Base-by-base conservation (phyloP, 352 stramenopile genomes). In the Phytopythium aichiense region DNA sequence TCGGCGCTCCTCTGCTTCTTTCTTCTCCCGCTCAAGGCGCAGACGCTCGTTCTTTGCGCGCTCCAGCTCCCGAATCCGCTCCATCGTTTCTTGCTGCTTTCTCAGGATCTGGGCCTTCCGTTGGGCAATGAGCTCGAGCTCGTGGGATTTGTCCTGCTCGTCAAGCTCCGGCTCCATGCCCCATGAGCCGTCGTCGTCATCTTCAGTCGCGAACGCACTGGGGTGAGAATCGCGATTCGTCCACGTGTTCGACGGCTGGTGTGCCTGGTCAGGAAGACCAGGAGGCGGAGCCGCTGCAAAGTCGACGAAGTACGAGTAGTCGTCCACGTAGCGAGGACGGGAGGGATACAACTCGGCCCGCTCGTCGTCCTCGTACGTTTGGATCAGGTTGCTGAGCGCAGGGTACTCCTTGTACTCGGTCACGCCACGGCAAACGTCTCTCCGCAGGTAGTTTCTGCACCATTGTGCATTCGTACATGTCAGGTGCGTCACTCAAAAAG, bases 361-460 rank as follows among this genome's bases (percentile, higher is more conserved):
- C 63, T 95, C 87, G 45, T 70, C 65, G 1, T 45, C 49, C 61
- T 95, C 87, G 2, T 70, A 76, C 11, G 84, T 68, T 67, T 92
- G 64, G 20, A 95, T 89, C 31, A 87, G 50, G 42, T 87, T 81
- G 57, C 83, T 93, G 33, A 95, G 63, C 2, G 69, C 66, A 31
- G 87, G 87, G 60, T 95, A 95, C 25, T 87, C 79, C 31, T 89
- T 62, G 64, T 94, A 94, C 63, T 95, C 87, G 0, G 85, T 95
- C 60, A 92, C 84, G 2, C 87, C 87, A 18, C 87, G 85, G 30
- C 83, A 92, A 35, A 95, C 66, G 66, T 95, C 87, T 51, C 72
- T 67, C 9, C 87, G 72, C 51, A 85, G 61, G 57, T 75, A 92
- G 37, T 86, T 77, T 15, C 85, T 94, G 63, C 22, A 56, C 6